These are phyloP conservation scores for Huntiella abstrusa DNA, from an alignment of 2,329 filamentous ascomycete genomes.

Conservation along the genomic window DNA sequence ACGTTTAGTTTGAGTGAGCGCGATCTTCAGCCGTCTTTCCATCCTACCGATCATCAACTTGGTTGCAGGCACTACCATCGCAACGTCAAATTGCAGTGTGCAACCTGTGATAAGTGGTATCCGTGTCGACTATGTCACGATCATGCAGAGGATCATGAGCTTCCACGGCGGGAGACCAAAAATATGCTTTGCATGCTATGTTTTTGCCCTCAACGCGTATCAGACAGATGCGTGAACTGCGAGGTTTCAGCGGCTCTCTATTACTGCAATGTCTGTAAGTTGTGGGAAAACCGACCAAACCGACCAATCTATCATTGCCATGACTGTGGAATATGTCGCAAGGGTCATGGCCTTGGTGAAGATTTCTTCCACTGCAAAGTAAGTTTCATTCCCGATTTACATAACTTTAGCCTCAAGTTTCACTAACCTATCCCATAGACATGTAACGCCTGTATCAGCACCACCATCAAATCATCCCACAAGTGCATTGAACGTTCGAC, in stretches of 20 bases:
- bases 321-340: constrained; percentile 88
- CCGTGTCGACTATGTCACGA: constrained; percentile 93
- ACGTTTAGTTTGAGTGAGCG: constrained; percentile 35
- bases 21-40: constrained; percentile 44
- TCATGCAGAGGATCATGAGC: constrained; percentile 53
- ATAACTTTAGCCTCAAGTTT: background rate
- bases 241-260: constrained; percentile 66
- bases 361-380: constrained; percentile 98
- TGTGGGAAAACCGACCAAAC: constrained; percentile 85
- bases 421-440: constrained; percentile 30
- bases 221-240: constrained; percentile 61
- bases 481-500: constrained; percentile 88
- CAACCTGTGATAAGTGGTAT: constrained; percentile 78
- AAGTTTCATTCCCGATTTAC: constrained; percentile 15
- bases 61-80: constrained; percentile 88
- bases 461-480: constrained; percentile 66
- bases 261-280: constrained; percentile 84
- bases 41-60: constrained; percentile 27
- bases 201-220: constrained; percentile 62
- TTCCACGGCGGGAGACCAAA: constrained; percentile 67
- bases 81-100: constrained; percentile 92
- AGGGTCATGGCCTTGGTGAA: constrained; percentile 79
- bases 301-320: constrained; percentile 92
- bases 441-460: constrained; percentile 87
- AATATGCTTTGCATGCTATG: constrained; percentile 98